Percentiles rank a stretch among this genome's conserved stretches.
Evolutionary conservation across 2,329 filamentous ascomycete genomes (phyloP).

Genomic region (Aspergillaceae sp.): DNA sequence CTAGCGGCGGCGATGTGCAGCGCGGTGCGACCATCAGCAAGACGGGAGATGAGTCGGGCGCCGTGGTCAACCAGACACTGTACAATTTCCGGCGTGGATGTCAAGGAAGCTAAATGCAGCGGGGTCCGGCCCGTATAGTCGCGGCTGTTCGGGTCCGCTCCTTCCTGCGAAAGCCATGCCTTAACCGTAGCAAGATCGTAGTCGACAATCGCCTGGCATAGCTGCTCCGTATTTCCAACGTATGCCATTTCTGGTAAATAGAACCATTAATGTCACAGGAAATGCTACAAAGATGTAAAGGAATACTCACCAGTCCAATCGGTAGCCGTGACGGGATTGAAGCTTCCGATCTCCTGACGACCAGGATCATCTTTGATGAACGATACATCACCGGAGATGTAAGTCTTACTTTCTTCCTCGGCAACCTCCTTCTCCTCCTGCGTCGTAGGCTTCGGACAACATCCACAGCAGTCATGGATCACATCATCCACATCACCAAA

Average conservation of each 20-base stretch:
- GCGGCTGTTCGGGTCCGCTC: constrained; percentile 60
- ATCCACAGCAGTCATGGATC: constrained; percentile 72
- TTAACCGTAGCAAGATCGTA: constrained; percentile 60
- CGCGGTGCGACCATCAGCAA: constrained; percentile 72
- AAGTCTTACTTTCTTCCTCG: constrained; percentile 64
- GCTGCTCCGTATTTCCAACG: constrained; percentile 63
- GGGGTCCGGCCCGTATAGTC: constrained; percentile 74
- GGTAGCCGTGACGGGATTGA: constrained; percentile 70
- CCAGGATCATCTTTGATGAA: constrained; percentile 79
- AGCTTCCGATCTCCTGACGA: constrained; percentile 62
- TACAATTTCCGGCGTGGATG: constrained; percentile 61
- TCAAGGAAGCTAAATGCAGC: constrained; percentile 64
- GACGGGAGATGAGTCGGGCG: constrained; percentile 61
- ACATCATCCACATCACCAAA: constrained; percentile 69
- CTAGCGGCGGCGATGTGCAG: constrained; percentile 71
- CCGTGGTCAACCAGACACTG: constrained; percentile 62
- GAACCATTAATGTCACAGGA: background rate
- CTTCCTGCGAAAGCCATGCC: constrained; percentile 62
- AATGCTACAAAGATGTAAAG: background rate
- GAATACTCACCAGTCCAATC: constrained; percentile 58
- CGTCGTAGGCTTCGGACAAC: constrained; percentile 61
- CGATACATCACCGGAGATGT: constrained; percentile 62
- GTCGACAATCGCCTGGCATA: constrained; percentile 76
- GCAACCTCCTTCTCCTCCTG: constrained; percentile 63
- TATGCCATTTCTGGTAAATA: constrained; percentile 64